These are phyloP conservation scores for Calonectria hongkongensis DNA, from an alignment of 2,329 filamentous ascomycete genomes.

Conservation along the genomic window DNA sequence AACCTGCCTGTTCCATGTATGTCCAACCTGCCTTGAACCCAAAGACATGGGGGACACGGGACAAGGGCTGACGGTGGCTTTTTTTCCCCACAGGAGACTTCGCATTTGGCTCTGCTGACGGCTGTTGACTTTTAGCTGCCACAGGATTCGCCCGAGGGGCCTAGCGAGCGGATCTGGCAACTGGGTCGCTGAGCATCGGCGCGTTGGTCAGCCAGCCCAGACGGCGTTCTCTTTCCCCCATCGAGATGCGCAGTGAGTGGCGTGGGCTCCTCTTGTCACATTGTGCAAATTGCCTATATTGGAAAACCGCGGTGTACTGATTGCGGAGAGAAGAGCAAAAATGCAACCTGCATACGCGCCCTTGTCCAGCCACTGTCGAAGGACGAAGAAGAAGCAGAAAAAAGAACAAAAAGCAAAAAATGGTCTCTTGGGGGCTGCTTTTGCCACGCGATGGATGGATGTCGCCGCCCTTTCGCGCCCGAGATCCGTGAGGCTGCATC, in stretches of 20 bases:
- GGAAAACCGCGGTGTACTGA: too few relatives aligned
- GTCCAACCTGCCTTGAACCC: constrained; percentile 1
- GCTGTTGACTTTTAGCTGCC: neutral
- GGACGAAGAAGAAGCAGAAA: neutral
- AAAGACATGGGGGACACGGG: constrained; percentile 22
- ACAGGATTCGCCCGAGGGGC: constrained; percentile 12
- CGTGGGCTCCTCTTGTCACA: too few relatives aligned
- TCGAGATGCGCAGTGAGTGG: neutral
- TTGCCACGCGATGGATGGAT: constrained; percentile 1
- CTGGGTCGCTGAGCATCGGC: constrained; percentile 1
- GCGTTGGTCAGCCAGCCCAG: constrained; percentile 4
- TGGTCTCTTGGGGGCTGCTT: neutral
- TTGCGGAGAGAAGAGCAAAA: too few relatives aligned
- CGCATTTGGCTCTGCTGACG: neutral
- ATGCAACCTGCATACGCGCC: too few relatives aligned
- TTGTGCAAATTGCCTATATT: too few relatives aligned
- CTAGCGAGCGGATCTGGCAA: constrained; percentile 20
- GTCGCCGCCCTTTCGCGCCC: constrained; percentile 1
- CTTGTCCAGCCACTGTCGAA: too few relatives aligned
- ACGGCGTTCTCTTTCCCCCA: too few relatives aligned
- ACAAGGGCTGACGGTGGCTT: neutral
- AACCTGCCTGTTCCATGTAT: neutral
- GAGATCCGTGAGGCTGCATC: constrained; percentile 24
- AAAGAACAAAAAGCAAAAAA: neutral
- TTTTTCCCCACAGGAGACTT: neutral